Evolutionary conservation across 2,329 filamentous ascomycete genomes (phyloP).

Genomic region (Apiospora pterosperma): DNA sequence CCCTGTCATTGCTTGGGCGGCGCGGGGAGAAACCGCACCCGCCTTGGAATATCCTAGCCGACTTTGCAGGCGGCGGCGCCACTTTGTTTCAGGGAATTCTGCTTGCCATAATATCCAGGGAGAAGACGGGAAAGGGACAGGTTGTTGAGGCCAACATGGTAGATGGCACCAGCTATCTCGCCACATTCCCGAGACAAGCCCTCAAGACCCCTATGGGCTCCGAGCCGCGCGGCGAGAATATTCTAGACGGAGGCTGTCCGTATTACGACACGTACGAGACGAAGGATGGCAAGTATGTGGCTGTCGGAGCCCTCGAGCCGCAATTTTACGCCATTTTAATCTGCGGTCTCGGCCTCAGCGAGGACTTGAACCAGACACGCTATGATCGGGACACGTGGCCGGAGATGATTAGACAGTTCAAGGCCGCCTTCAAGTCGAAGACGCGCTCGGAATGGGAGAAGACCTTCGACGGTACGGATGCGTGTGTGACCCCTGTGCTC

Average conservation of each 20-base stretch:
- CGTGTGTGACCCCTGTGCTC: constrained; percentile 84
- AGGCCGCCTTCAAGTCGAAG: constrained; percentile 61
- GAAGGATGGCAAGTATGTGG: constrained; percentile 72
- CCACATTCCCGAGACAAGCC: constrained; percentile 70
- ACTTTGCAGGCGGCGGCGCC: constrained; percentile 88
- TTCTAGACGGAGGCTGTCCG: constrained; percentile 80
- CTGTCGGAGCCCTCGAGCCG: constrained; percentile 84
- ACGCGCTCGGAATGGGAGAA: constrained; percentile 77
- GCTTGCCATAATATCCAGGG: constrained; percentile 69
- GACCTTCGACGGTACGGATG: constrained; percentile 86
- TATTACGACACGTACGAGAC: constrained; percentile 91
- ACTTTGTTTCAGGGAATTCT: constrained; percentile 79
- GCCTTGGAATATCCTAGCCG: constrained; percentile 80
- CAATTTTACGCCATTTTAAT: constrained; percentile 74
- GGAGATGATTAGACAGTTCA: constrained; percentile 59
- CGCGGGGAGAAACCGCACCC: constrained; percentile 67
- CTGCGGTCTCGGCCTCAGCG: constrained; percentile 59
- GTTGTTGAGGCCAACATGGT: constrained; percentile 99
- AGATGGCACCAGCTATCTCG: constrained; percentile 78
- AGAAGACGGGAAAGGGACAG: constrained; percentile 67
- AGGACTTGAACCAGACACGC: constrained; percentile 49
- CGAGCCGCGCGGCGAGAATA: constrained; percentile 66
- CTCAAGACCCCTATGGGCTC: constrained; percentile 62
- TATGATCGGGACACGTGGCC: constrained; percentile 65
- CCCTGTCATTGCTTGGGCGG: constrained; percentile 72